Percentiles rank a stretch among this genome's conserved stretches.
Evolutionary conservation across 345 rosid species (phyloP).

Genomic region (Euclidium syriacum): DNA sequence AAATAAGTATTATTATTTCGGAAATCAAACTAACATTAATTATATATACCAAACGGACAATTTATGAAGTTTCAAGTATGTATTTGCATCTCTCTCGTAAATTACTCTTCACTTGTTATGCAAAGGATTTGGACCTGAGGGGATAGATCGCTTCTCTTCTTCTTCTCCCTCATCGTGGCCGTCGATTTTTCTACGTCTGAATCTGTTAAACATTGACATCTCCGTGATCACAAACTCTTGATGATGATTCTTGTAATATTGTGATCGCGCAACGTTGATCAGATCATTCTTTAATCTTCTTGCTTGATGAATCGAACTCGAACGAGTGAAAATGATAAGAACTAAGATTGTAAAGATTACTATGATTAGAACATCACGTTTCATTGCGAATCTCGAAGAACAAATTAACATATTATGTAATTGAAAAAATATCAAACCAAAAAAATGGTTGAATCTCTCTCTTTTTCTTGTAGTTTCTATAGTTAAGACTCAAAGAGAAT

Average conservation of each 20-base stretch:
- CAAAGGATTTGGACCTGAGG: constrained; percentile 31
- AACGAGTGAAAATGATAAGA: constrained; percentile 13
- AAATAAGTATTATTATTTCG: neutral
- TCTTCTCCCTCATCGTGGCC: neutral
- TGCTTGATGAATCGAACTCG: constrained; percentile 14
- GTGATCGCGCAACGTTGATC: constrained; percentile 5
- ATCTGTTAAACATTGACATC: constrained; percentile 14
- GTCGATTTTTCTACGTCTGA: constrained; percentile 7
- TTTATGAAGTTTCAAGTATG: neutral
- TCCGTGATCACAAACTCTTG: neutral
- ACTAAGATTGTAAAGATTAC: constrained; percentile 11
- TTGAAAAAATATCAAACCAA: neutral
- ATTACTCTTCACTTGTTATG: constrained; percentile 19
- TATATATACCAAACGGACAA: neutral
- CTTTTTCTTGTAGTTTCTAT: neutral
- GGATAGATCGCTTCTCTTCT: constrained; percentile 27
- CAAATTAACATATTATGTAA: neutral
- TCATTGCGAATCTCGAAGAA: constrained; percentile 21
- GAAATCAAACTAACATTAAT: neutral
- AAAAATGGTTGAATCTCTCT: neutral
- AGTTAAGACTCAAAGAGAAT: neutral
- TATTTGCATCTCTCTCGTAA: constrained; percentile 6
- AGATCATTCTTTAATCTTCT: neutral
- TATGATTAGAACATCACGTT: constrained; percentile 14
- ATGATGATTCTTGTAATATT: constrained; percentile 10